phyloP scores from a whole-genome alignment of 371 early-diverging fungal species.

The Capniomyces stellatus region DNA sequence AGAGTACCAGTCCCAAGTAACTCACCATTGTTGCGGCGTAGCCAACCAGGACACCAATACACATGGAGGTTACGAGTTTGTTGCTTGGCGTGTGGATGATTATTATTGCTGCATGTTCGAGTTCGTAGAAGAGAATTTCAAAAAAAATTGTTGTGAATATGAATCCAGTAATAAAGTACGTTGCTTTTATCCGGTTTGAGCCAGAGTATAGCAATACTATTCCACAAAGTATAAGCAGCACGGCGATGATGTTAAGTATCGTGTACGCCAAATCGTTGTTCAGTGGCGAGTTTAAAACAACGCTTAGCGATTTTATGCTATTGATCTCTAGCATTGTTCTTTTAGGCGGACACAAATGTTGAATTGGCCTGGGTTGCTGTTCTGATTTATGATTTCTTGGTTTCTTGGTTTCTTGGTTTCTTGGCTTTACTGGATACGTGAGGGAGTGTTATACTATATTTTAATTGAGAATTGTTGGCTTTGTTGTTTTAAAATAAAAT shows the following conservation, averaged over 20 bases:
- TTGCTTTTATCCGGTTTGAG: background rate
- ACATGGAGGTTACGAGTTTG: background rate
- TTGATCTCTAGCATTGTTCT: too few relatives aligned
- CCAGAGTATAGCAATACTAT: background rate
- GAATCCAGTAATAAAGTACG: background rate
- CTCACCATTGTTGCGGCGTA: background rate
- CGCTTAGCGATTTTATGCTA: background rate
- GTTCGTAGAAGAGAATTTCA: background rate
- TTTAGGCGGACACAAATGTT: too few relatives aligned
- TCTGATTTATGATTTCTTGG: too few relatives aligned
- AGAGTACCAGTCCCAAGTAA: background rate
- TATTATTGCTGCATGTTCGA: too few relatives aligned
- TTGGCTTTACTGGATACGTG: too few relatives aligned
- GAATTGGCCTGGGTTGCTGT: too few relatives aligned
- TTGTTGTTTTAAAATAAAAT: too few relatives aligned
- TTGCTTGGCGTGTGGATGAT: too few relatives aligned
- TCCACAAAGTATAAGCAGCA: background rate
- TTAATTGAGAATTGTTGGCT: too few relatives aligned
- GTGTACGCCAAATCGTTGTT: background rate
- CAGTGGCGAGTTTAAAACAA: background rate
- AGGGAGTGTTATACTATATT: too few relatives aligned
- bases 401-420: too few relatives aligned
- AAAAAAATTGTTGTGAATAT: background rate
- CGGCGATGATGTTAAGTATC: background rate
- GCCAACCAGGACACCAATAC: background rate